Base-by-base conservation (phyloP, 768 basidiomycete species). In the Cyclocybe aegerita region DNA sequence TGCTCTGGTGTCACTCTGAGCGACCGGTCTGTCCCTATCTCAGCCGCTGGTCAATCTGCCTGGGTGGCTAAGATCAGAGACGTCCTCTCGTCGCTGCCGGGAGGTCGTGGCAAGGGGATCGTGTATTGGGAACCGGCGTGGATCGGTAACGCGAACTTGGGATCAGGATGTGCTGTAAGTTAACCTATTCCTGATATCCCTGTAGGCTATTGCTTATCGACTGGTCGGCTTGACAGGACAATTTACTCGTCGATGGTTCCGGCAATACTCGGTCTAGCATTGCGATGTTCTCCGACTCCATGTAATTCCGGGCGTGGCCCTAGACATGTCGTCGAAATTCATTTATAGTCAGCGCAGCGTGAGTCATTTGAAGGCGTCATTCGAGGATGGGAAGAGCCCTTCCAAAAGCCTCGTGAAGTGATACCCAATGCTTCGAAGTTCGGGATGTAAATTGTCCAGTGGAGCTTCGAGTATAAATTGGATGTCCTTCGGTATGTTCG, bases 111-210 rank as follows among this genome's bases (percentile, higher is more conserved):
- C 8, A 59, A 73, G 37, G 75, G 76, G 4, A 70, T 78, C 56
- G 73, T 79, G n/a, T 84, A 85, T 59, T 86, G 83, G 83, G 82
- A 86, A 56, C 83, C 83, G 15, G 81, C 72, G 40, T 86, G 83
- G 83, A 70, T 84, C 42, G 81, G 80, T 3, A 82, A 74, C 52
- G 81, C 79, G 10, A 69, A 63, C 17, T 54, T 76, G 42, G 75
- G 75, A 17, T 76, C 76, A 37, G 61, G 64, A 29, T 76, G 76
- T 41, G 52, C 70, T 37, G 76, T 76, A 64, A 50, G 67, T 57
- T 43, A 3, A 16, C 17, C 23, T 23, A 15, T 37, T 50, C 34
- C 9, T 12, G 17, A 11, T 34, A 2, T 32, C 11, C 29, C 42
- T n/a, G 33, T 7, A 44, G 36, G 15, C 10, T 40, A 43, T 46